Conservation (phyloP, 2,329 filamentous ascomycete species). For the Ramularia endophylla region DNA sequence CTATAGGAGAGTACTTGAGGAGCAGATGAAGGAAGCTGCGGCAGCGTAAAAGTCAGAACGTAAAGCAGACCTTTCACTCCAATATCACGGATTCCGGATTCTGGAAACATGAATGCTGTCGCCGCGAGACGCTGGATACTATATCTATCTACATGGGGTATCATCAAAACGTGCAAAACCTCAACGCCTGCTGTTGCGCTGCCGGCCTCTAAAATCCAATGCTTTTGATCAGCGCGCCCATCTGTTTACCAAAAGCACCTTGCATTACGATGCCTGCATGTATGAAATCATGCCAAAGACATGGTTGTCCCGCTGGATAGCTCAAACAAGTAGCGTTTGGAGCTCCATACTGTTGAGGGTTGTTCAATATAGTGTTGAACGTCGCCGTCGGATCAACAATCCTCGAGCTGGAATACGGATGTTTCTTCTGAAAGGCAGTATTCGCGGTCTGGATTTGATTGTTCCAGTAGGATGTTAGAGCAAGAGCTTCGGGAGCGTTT, state of each 20-base stretch:
- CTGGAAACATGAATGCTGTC: too few relatives aligned
- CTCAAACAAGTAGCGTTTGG: constrained; percentile 10
- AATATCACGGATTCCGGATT: too few relatives aligned
- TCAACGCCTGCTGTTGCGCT: too few relatives aligned
- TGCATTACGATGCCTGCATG: constrained; percentile 10
- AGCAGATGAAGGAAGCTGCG: constrained; percentile 40
- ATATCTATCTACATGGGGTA: too few relatives aligned
- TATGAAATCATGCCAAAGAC: constrained; percentile 11
- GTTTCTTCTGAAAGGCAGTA: background rate
- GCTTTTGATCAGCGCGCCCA: background rate
- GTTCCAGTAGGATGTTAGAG: constrained; percentile 3
- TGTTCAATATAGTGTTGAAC: constrained; percentile 5
- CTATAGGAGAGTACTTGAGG: constrained; percentile 64
- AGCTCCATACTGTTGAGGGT: constrained; percentile 7
- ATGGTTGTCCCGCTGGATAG: constrained; percentile 8
- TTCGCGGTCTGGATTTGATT: background rate
- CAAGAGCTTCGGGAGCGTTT: background rate
- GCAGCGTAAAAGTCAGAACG: too few relatives aligned
- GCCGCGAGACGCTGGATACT: too few relatives aligned
- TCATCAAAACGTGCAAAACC: too few relatives aligned
- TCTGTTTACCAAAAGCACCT: constrained; percentile 12
- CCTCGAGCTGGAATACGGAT: background rate
- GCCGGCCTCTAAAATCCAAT: too few relatives aligned
- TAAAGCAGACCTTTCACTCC: too few relatives aligned
- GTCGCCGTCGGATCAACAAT: constrained; percentile 3